Conservation (phyloP, 495 filamentous ascomycete genomes). For the Penicillium parvum region DNA sequence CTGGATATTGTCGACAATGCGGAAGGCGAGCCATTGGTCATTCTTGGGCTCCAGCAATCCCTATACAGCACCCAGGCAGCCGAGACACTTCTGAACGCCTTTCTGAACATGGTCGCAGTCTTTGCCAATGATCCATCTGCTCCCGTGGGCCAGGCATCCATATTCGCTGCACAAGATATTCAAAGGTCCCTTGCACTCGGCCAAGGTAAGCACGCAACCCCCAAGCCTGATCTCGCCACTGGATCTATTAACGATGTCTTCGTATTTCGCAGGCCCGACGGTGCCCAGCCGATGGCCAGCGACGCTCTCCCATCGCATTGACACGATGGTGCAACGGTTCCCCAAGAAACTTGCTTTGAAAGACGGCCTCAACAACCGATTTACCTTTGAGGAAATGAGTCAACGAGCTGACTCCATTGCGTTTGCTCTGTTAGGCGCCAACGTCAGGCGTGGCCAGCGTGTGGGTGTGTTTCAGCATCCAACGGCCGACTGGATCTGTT, state of each 20-base stretch:
- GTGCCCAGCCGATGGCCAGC: constrained; percentile 27
- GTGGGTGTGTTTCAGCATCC: constrained; percentile 26
- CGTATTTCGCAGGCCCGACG: not conserved
- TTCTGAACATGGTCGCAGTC: constrained; percentile 3
- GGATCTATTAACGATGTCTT: no score
- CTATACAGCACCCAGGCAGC: constrained; percentile 9
- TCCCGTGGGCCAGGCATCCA: not conserved
- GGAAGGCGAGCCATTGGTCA: not conserved
- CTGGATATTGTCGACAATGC: constrained; percentile 13
- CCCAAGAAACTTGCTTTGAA: constrained; percentile 8
- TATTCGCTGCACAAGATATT: not conserved
- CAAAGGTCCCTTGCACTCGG: not conserved
- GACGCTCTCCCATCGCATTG: constrained; percentile 31
- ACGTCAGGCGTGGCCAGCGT: not conserved
- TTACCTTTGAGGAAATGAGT: constrained; percentile 16
- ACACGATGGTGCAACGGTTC: constrained; percentile 14
- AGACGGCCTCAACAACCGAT: constrained; percentile 7
- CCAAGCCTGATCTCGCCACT: not conserved
- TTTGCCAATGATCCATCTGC: not conserved
- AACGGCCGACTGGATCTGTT: constrained; percentile 38
- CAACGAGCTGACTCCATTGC: constrained; percentile 7
- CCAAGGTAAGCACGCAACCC: not conserved
- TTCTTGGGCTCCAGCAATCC: constrained; percentile 1
- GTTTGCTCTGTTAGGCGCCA: constrained; percentile 1
- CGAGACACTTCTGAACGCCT: constrained; percentile 16